A percentile compares a stretch with the other conserved stretches of the same genome.
These are phyloP conservation scores for Tulasnella sp. DNA, from an alignment of 768 basidiomycete genomes.

Conservation along the genomic window DNA sequence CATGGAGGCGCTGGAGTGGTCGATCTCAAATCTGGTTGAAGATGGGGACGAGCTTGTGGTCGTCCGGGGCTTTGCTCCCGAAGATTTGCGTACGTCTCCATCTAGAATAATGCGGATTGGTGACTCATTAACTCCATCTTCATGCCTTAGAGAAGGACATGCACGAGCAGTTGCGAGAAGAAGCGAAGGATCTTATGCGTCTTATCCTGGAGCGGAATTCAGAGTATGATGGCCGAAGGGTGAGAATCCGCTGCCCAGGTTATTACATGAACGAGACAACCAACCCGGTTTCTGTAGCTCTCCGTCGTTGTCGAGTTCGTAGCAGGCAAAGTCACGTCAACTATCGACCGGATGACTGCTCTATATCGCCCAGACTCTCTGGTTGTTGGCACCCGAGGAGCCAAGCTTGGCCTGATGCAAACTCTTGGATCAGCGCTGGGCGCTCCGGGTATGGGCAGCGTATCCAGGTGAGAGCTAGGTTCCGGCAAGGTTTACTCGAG, in stretches of 20 bases:
- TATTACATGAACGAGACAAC: not conserved
- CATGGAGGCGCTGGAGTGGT: constrained; percentile 84
- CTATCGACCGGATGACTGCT: constrained; percentile 87
- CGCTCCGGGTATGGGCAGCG: constrained; percentile 57
- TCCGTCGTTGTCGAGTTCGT: constrained; percentile 92
- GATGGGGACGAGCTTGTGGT: constrained; percentile 92
- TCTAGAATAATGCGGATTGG: no score
- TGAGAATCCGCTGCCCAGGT: constrained; percentile 33
- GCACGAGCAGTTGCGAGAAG: constrained; percentile 71
- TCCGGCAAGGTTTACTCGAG: constrained; percentile 6
- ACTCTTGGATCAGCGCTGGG: constrained; percentile 51
- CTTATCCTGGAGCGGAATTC: constrained; percentile 74
- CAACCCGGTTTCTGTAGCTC: constrained; percentile 47
- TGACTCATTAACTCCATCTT: not conserved
- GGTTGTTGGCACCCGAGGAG: constrained; percentile 86
- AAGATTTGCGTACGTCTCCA: constrained; percentile 61
- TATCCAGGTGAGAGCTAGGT: constrained; percentile 44
- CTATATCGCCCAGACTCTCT: constrained; percentile 88
- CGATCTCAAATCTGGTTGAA: constrained; percentile 75
- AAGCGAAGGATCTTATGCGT: constrained; percentile 78
- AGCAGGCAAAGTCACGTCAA: constrained; percentile 82
- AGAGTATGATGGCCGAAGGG: constrained; percentile 75
- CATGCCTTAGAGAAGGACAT: constrained; percentile 56
- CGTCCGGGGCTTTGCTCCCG: constrained; percentile 83
- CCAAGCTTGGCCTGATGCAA: constrained; percentile 52